These are phyloP conservation scores for Telopea speciosissima DNA, from an alignment of 177 flowering plant genomes.

Conservation along the genomic window DNA sequence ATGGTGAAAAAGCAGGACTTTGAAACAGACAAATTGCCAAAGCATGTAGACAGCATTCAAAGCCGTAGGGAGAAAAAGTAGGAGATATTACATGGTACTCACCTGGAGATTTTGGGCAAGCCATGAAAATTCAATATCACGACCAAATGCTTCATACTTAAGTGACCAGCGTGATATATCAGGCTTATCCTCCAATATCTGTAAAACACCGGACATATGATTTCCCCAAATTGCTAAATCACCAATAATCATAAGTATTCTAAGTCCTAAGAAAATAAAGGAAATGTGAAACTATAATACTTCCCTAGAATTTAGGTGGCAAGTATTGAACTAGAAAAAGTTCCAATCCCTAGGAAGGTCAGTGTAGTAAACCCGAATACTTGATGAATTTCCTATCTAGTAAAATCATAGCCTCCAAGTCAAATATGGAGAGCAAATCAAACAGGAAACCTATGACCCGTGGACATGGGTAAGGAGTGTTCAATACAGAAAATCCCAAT, in stretches of 20 bases:
- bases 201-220: slow-evolving; percentile 13
- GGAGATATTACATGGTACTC: slow-evolving; percentile 2
- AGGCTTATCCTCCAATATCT: slow-evolving; percentile 79
- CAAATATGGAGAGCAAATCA: neutral
- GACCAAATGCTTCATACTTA: slow-evolving; percentile 84
- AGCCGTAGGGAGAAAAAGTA: neutral
- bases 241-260: neutral
- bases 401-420: neutral
- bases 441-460: neutral
- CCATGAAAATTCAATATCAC: slow-evolving; percentile 79
- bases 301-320: neutral
- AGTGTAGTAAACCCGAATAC: neutral
- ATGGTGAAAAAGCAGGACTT: neutral
- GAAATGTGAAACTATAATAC: too few species aligned
- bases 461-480: too few species aligned
- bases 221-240: neutral
- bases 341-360: neutral
- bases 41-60: neutral
- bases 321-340: neutral
- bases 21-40: neutral
- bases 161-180: slow-evolving; percentile 81
- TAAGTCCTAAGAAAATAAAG: too few species aligned
- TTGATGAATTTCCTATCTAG: neutral
- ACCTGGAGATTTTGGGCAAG: slow-evolving; percentile 93
- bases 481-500: too few species aligned